Percentiles rank a stretch among this genome's conserved stretches.
Evolutionary conservation across 441 rosid genomes (phyloP).

Genomic region (Sinapis alba): DNA sequence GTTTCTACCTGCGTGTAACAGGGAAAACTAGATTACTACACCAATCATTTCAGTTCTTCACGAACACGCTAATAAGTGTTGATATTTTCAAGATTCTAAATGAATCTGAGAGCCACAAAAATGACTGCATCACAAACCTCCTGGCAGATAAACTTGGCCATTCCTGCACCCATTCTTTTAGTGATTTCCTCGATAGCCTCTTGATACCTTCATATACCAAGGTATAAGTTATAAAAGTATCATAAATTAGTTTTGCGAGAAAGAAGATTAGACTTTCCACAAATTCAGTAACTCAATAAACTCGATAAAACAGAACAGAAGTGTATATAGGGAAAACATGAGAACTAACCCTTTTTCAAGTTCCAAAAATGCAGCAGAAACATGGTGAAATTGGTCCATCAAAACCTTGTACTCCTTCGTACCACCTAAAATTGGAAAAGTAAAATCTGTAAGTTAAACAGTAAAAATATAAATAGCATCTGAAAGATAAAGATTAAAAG

Average conservation of each 20-base stretch:
- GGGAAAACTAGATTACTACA: background rate
- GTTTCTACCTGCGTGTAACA: slow-evolving; percentile 74
- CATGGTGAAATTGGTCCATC: slow-evolving; percentile 92
- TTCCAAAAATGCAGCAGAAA: slow-evolving; percentile 85
- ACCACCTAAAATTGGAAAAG: slow-evolving; percentile 62
- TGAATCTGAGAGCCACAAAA: background rate
- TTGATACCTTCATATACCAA: slow-evolving; percentile 53
- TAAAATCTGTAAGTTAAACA: slow-evolving; percentile 24
- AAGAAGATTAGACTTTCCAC: background rate
- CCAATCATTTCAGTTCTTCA: background rate
- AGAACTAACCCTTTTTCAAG: slow-evolving; percentile 73
- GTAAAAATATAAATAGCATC: background rate
- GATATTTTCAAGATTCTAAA: background rate
- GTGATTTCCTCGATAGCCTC: slow-evolving; percentile 87
- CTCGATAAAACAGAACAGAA: background rate
- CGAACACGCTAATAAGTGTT: background rate
- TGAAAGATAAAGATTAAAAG: slow-evolving; percentile 10
- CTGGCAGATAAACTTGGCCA: slow-evolving; percentile 95
- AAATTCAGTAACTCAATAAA: background rate
- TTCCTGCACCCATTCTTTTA: slow-evolving; percentile 94
- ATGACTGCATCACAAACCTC: slow-evolving; percentile 53
- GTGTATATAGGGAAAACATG: background rate
- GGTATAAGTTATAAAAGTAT: background rate
- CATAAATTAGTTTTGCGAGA: background rate
- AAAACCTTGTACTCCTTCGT: slow-evolving; percentile 86